Evolutionary conservation across 768 basidiomycete species (phyloP).

Genomic region (Cystofilobasidium bisporidii): DNA sequence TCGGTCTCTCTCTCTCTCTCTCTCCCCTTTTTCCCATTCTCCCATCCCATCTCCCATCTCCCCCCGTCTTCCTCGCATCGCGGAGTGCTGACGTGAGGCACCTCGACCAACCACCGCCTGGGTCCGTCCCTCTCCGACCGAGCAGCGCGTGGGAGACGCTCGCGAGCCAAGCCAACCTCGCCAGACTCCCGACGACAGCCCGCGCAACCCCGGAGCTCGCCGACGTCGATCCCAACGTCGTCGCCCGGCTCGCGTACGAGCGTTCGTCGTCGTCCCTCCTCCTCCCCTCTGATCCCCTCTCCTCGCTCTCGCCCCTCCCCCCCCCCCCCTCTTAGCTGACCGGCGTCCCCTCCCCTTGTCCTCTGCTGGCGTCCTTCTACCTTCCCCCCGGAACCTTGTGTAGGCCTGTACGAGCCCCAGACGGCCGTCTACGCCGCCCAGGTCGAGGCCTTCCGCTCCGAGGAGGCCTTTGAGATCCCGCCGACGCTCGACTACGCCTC

Average conservation of each 20-base stretch:
- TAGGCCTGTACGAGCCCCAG: slow-evolving; percentile 41
- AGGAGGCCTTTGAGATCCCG: slow-evolving; percentile 63
- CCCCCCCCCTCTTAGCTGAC: not conserved
- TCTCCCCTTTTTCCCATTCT: too few relatives aligned
- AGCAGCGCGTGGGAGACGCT: slow-evolving; percentile 67
- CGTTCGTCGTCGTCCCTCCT: too few relatives aligned
- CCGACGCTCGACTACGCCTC: slow-evolving; percentile 62
- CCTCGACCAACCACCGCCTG: too few relatives aligned
- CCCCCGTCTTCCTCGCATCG: too few relatives aligned
- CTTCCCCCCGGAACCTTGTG: not conserved
- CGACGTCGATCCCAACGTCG: slow-evolving; percentile 47
- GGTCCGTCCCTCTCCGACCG: too few relatives aligned
- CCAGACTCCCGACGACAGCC: too few relatives aligned
- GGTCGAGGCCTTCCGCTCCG: slow-evolving; percentile 59
- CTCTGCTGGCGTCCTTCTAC: too few relatives aligned
- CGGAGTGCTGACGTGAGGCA: too few relatives aligned
- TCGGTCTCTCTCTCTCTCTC: too few relatives aligned
- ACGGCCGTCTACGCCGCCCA: slow-evolving; percentile 66
- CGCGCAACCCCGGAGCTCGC: too few relatives aligned
- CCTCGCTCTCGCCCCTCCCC: slow-evolving; percentile 3
- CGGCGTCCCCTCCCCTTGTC: not conserved
- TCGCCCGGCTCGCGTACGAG: slow-evolving; percentile 60
- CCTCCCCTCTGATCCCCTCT: not conserved
- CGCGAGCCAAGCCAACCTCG: slow-evolving; percentile 48
- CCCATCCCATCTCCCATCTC: too few relatives aligned